phyloP scores from a whole-genome alignment of 331 rosid genomes.

The Malus hybrid region DNA sequence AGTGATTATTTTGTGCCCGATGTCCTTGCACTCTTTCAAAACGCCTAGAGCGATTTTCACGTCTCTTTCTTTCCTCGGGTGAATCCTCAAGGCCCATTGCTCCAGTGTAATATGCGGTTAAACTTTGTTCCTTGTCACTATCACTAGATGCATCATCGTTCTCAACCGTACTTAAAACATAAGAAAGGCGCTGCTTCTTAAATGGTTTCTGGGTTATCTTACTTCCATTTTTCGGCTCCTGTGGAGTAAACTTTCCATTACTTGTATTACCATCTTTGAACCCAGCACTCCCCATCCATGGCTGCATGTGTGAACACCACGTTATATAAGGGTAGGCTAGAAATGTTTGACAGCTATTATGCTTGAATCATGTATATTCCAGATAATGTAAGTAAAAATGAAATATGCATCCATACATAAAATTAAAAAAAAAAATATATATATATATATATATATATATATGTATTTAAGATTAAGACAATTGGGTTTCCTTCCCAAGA shows the following conservation, averaged over 20 bases:
- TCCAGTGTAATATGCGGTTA: slow-evolving; percentile 57
- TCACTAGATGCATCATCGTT: slow-evolving; percentile 78
- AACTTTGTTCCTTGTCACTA: slow-evolving; percentile 80
- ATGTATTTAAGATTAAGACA: background rate
- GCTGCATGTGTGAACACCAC: slow-evolving; percentile 30
- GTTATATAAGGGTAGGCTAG: background rate
- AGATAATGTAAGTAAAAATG: background rate
- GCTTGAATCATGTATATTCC: background rate
- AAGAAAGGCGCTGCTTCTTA: slow-evolving; percentile 74
- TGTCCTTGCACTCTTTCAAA: slow-evolving; percentile 81
- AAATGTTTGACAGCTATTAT: background rate
- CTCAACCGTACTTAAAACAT: slow-evolving; percentile 35
- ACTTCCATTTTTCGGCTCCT: slow-evolving; percentile 46
- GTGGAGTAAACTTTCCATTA: slow-evolving; percentile 40
- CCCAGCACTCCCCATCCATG: slow-evolving; percentile 45
- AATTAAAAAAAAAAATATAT: no score
- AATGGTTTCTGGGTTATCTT: slow-evolving; percentile 50
- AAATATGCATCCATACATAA: background rate
- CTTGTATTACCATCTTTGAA: slow-evolving; percentile 39
- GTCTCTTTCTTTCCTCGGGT: slow-evolving; percentile 89
- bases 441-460: no score
- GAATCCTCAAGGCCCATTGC: slow-evolving; percentile 67
- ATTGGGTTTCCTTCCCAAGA: background rate
- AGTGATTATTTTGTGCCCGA: slow-evolving; percentile 45
- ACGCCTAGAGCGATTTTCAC: slow-evolving; percentile 88